phyloP scores from a whole-genome alignment of 345 rosid species.

The Arabidopsis suecica region DNA sequence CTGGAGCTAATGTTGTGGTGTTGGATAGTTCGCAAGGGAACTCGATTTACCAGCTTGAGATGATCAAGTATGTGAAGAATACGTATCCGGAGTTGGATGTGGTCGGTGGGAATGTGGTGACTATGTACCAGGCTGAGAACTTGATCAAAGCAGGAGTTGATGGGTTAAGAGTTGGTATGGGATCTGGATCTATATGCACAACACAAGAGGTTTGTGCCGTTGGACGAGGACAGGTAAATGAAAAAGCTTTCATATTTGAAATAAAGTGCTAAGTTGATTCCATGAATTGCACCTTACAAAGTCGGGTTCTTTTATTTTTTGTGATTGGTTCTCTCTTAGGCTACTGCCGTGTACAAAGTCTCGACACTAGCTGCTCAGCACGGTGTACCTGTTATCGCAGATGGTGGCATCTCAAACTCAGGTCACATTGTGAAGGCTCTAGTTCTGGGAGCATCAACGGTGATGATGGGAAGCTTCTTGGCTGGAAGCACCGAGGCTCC shows the following conservation, averaged over 20 bases:
- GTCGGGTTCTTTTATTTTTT: neutral
- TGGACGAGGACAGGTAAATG: slow-evolving; percentile 85
- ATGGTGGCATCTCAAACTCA: slow-evolving; percentile 95
- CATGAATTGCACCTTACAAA: neutral
- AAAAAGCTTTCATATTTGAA: slow-evolving; percentile 13
- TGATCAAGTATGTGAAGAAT: slow-evolving; percentile 76
- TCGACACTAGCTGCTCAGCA: slow-evolving; percentile 72
- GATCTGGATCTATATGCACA: slow-evolving; percentile 93
- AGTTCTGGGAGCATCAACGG: slow-evolving; percentile 89
- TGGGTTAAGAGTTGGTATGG: slow-evolving; percentile 93
- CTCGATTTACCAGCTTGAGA: slow-evolving; percentile 82
- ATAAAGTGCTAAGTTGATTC: slow-evolving; percentile 1
- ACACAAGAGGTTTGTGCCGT: slow-evolving; percentile 97
- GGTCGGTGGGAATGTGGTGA: slow-evolving; percentile 89
- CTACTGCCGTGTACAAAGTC: slow-evolving; percentile 94
- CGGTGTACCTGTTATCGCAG: slow-evolving; percentile 88
- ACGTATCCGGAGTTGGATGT: slow-evolving; percentile 79
- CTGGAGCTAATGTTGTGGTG: slow-evolving; percentile 74
- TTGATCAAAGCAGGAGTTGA: slow-evolving; percentile 83
- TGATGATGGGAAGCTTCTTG: slow-evolving; percentile 96
- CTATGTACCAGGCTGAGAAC: slow-evolving; percentile 83
- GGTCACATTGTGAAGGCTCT: slow-evolving; percentile 95
- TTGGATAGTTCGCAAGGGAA: slow-evolving; percentile 95
- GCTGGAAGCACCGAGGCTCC: slow-evolving; percentile 96
- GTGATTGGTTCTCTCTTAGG: slow-evolving; percentile 52